Evolutionary conservation across 1,284 basidiomycete genomes (phyloP), one percentile per base, ranked within the genome.

Genomic region (Irpex rosettiformis): DNA sequence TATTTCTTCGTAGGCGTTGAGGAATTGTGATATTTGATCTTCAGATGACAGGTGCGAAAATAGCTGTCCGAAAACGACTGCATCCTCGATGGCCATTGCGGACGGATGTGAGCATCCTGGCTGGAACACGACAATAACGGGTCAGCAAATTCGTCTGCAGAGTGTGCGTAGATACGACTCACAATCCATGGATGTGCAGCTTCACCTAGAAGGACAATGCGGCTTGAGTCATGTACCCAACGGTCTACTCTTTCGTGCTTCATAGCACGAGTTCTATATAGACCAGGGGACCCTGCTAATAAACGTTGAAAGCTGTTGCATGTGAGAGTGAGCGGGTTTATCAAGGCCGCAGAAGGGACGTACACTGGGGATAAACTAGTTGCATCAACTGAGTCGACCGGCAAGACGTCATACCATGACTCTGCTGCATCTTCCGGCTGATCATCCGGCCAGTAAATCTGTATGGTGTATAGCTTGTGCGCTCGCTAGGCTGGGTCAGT

Each of bases 51-150:
- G 56, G 30, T 62, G 63, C 4, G 67, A 67, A 51, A 70, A 66
- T 21, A 71, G 65, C 22, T 55, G 61, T 40, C 68, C 66, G 21
- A 71, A 59, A 16, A 69, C 67, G n/a, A 62, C 65, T 8, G 68
- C 70, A 48, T 69, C 69, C 61, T 71, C 70, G 13, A 70, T 57
- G 5, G 63, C 65, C 63, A 66, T 65, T 8, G 63, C 64, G 33
- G 61, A 54, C 6, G 57, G 59, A 52, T 69, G 68, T 8, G 62
- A 59, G 6, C 57, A 61, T 37, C 67, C 66, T 27, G 67, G 65
- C 66, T 69, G 48, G 33, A 42, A 8, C n/a, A n/a, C n/a, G n/a
- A n/a, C n/a, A n/a, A n/a, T n/a, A n/a, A n/a, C n/a, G n/a, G n/a
- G n/a, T n/a, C n/a, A n/a, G n/a, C n/a, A n/a, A n/a, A n/a, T n/a